These are phyloP conservation scores for Plantago elongata DNA, from an alignment of 257 asterid genomes.

Conservation along the genomic window DNA sequence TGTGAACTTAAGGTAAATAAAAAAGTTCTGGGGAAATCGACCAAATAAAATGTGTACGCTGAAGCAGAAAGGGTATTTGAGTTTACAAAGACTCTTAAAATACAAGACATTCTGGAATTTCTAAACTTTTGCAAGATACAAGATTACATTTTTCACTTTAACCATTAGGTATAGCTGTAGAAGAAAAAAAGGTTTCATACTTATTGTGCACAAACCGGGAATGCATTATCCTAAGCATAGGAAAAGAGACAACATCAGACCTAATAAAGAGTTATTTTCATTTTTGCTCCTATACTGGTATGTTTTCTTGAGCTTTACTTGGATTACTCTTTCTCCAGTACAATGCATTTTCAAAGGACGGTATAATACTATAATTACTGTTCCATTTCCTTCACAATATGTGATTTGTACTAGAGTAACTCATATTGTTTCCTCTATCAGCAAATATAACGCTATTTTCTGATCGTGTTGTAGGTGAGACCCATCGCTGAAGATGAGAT, in stretches of 20 bases:
- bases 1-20: too few relatives aligned
- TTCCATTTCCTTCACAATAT: background rate
- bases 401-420: background rate
- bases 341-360: background rate
- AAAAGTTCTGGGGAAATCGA: too few relatives aligned
- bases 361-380: too few relatives aligned
- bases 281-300: background rate
- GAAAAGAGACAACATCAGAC: background rate
- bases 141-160: too few relatives aligned
- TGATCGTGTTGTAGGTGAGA: constrained; percentile 51
- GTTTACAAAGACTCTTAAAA: too few relatives aligned
- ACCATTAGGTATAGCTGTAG: too few relatives aligned
- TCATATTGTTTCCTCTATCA: background rate
- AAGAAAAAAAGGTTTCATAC: too few relatives aligned
- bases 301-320: background rate
- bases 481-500: constrained; percentile 99
- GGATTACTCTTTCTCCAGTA: background rate
- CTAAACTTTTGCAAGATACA: too few relatives aligned
- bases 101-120: too few relatives aligned
- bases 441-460: constrained; percentile 14
- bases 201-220: too few relatives aligned
- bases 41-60: too few relatives aligned
- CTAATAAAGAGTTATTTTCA: background rate
- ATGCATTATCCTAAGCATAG: background rate
- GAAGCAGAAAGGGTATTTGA: too few relatives aligned